A percentile compares a stretch with the other conserved stretches of the same genome.
Conservation (phyloP, 2,329 filamentous ascomycete species). For the Escovopsis sp. region DNA sequence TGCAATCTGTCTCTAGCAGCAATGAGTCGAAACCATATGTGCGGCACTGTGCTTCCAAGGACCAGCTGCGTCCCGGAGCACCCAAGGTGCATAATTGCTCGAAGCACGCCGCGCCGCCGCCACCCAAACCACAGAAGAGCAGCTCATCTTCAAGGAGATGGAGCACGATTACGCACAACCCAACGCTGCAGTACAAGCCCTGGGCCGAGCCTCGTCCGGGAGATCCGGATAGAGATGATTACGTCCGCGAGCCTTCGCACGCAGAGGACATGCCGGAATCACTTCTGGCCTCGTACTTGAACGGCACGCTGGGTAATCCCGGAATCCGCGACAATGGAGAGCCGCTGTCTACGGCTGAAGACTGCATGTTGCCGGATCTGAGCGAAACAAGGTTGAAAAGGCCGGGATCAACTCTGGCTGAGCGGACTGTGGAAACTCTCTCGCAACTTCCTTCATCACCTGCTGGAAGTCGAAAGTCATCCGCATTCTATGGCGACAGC, state of each 20-base stretch:
- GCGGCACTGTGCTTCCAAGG: slow-evolving; percentile 8
- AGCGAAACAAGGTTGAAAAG: slow-evolving; percentile 13
- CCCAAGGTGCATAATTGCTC: slow-evolving; percentile 2
- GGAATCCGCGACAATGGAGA: slow-evolving; percentile 10
- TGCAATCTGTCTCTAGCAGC: slow-evolving; percentile 14
- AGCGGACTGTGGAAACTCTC: slow-evolving; percentile 76
- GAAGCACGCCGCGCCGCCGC: slow-evolving; percentile 7
- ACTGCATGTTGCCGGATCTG: slow-evolving; percentile 7
- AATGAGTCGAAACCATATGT: slow-evolving; percentile 7
- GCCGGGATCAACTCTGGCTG: slow-evolving; percentile 50
- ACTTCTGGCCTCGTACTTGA: slow-evolving; percentile 4
- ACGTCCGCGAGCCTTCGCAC: neutral
- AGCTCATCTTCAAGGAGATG: slow-evolving; percentile 4
- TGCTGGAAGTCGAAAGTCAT: slow-evolving; percentile 47
- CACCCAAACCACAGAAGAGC: slow-evolving; percentile 6
- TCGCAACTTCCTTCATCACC: slow-evolving; percentile 68
- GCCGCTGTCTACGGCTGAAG: neutral
- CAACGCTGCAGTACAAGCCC: slow-evolving; percentile 3
- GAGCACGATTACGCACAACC: slow-evolving; percentile 6
- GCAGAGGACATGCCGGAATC: slow-evolving; percentile 12
- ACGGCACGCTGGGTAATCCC: neutral
- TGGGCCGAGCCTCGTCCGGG: slow-evolving; percentile 4
- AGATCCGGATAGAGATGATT: neutral
- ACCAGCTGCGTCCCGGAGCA: slow-evolving; percentile 9
- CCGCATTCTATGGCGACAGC: slow-evolving; percentile 58